Evolutionary conservation across 352 stramenopile genomes (phyloP).

Genomic region (Stramenopiles sp.): DNA sequence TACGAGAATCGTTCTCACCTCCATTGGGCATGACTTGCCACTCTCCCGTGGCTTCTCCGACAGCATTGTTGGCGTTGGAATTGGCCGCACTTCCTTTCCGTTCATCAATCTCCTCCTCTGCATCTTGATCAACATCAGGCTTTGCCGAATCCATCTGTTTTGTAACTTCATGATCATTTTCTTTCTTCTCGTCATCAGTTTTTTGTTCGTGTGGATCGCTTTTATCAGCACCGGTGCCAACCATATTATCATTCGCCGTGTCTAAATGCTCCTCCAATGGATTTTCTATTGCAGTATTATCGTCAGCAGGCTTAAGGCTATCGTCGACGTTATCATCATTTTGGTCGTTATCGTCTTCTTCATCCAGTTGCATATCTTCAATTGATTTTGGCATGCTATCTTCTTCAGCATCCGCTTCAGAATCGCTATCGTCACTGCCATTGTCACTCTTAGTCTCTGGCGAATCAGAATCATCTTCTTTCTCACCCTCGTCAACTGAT

Average conservation of each 20-base stretch:
- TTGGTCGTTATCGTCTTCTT: slow-evolving; percentile 20
- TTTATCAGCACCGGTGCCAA: slow-evolving; percentile 23
- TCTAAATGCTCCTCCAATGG: slow-evolving; percentile 22
- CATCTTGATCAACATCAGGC: slow-evolving; percentile 11
- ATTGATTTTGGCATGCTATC: too few species aligned
- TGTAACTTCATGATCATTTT: slow-evolving; percentile 31
- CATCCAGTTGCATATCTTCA: not conserved
- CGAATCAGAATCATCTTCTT: not conserved
- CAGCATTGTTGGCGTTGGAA: slow-evolving; percentile 14
- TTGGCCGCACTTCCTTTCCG: not conserved
- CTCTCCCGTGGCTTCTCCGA: slow-evolving; percentile 14
- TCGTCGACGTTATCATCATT: slow-evolving; percentile 21
- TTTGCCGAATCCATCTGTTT: slow-evolving; percentile 25
- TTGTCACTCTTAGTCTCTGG: not conserved
- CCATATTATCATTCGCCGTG: slow-evolving; percentile 17
- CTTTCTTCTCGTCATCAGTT: slow-evolving; percentile 29
- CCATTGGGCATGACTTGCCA: not conserved
- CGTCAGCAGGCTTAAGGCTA: not conserved
- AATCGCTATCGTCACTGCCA: not conserved
- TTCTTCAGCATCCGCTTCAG: not conserved
- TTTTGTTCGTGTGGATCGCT: slow-evolving; percentile 20
- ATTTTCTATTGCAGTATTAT: not conserved
- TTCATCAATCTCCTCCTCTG: not conserved
- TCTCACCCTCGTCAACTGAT: slow-evolving; percentile 28
- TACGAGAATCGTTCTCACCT: not conserved